phyloP scores from a whole-genome alignment of 306 rosid species.

The Corylus americana region DNA sequence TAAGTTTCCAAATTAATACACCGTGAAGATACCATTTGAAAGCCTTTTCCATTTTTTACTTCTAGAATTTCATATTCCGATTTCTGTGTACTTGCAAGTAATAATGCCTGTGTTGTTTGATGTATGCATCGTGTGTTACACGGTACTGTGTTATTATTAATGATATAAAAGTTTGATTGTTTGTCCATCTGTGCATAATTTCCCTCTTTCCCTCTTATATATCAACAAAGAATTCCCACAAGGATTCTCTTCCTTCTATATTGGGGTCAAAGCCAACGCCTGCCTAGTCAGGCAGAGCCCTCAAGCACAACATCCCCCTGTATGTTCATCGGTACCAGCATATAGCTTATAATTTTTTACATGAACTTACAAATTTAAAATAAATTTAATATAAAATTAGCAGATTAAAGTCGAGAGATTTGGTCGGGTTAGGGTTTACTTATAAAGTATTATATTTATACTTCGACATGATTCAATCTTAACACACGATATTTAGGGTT shows the following conservation, averaged over 20 bases:
- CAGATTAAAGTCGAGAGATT: too few species aligned
- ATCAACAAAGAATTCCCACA: not conserved
- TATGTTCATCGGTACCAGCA: too few species aligned
- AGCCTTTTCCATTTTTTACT: constrained; percentile 46
- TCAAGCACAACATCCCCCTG: not conserved
- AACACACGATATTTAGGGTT: too few species aligned
- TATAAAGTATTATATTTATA: too few species aligned
- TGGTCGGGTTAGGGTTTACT: too few species aligned
- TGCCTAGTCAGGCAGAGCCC: not conserved
- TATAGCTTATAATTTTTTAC: too few species aligned
- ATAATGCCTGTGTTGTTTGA: constrained; percentile 34
- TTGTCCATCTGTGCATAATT: constrained; percentile 14
- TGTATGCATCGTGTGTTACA: constrained; percentile 50
- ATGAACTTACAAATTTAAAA: too few species aligned
- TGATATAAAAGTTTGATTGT: constrained; percentile 36
- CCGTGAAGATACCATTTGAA: constrained; percentile 36
- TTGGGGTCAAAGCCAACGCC: not conserved
- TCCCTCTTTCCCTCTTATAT: not conserved
- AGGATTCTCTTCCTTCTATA: not conserved
- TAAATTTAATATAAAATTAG: too few species aligned
- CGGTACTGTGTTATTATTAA: constrained; percentile 36
- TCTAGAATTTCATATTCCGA: constrained; percentile 32
- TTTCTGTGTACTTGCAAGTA: constrained; percentile 48
- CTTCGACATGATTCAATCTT: too few species aligned
- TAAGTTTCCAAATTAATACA: constrained; percentile 23